A percentile compares a stretch with the other conserved stretches of the same genome.
Conservation (phyloP, 257 asterid genomes). For the Cruciata laevipes region DNA sequence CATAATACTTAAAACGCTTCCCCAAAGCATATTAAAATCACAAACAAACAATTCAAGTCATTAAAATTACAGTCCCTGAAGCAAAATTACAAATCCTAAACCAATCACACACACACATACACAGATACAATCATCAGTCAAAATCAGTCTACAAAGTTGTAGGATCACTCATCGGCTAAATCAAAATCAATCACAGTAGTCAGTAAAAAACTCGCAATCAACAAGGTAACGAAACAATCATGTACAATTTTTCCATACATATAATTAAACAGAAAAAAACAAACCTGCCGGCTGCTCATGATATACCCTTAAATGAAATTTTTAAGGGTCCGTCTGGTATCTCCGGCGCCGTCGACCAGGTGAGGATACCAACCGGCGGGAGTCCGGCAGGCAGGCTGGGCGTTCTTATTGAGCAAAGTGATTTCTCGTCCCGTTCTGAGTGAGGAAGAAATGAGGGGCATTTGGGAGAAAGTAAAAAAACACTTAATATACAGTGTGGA, state of each 20-base stretch:
- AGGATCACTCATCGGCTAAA: not conserved
- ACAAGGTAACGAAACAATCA: not conserved
- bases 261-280: not conserved
- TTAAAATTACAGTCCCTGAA: too few relatives aligned
- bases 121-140: not conserved
- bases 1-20: too few relatives aligned
- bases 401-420: too few relatives aligned
- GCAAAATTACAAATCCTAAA: too few relatives aligned
- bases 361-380: not conserved
- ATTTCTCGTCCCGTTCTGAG: not conserved
- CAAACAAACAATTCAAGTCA: too few relatives aligned
- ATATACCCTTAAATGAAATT: not conserved
- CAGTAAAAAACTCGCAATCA: not conserved
- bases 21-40: too few relatives aligned
- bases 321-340: not conserved
- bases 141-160: not conserved
- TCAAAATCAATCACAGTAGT: too few relatives aligned
- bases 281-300: not conserved
- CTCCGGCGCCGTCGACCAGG: not conserved
- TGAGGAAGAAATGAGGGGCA: not conserved
- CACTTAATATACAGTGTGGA: too few relatives aligned
- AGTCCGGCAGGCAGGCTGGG: too few relatives aligned
- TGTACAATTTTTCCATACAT: not conserved
- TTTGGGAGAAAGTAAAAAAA: too few relatives aligned
- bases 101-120: too few relatives aligned